Evolutionary conservation across 345 rosid genomes (phyloP).

Genomic region (Eucalyptus albens): DNA sequence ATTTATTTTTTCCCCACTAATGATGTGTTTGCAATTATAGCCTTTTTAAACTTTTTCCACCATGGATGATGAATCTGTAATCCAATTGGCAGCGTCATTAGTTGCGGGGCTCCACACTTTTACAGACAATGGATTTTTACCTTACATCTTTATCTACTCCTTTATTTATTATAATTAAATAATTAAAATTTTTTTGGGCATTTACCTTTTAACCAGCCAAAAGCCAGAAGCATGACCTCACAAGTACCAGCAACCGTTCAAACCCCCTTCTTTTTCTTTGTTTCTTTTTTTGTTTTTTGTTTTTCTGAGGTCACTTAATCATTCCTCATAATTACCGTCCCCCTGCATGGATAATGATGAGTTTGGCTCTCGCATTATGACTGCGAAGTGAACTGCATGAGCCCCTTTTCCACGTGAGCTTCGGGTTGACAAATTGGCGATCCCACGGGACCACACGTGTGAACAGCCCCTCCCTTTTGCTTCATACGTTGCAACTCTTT

Average conservation of each 20-base stretch:
- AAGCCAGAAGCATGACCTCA: neutral
- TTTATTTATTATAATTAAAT: neutral
- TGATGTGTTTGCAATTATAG: neutral
- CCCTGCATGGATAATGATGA: constrained; percentile 17
- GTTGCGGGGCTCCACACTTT: neutral
- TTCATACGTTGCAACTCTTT: neutral
- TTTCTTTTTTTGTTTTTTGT: neutral
- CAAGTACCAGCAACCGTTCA: neutral
- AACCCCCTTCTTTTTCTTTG: neutral
- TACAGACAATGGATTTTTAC: neutral
- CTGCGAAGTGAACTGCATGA: neutral
- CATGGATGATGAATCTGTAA: neutral
- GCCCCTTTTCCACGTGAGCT: constrained; percentile 3
- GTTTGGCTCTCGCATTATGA: neutral
- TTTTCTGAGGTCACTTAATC: constrained; percentile 3
- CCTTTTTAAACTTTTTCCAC: neutral
- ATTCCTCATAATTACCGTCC: constrained; percentile 3
- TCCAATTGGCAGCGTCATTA: neutral
- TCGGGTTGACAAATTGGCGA: neutral
- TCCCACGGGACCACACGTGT: neutral
- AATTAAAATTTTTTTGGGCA: neutral
- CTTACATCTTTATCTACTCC: neutral
- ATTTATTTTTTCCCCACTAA: neutral
- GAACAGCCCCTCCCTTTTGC: neutral
- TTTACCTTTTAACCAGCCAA: neutral